Evolutionary conservation across 495 filamentous ascomycete species (phyloP), one percentile per base, ranked within the genome.

Genomic region (Chaetomium tenue): DNA sequence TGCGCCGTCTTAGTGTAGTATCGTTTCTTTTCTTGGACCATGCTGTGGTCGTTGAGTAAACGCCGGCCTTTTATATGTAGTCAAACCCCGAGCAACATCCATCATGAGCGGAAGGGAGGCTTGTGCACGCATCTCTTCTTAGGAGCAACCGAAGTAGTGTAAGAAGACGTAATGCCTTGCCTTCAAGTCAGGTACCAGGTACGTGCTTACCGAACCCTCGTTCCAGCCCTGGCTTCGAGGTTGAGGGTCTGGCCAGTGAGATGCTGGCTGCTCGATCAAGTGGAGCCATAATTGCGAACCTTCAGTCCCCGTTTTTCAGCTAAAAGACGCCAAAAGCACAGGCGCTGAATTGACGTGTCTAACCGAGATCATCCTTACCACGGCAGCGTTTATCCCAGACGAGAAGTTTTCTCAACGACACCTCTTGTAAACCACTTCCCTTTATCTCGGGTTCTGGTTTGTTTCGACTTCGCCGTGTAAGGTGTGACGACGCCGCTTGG

Each of bases 301-400:
- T 51, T 50, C 47, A 37, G 12, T 46, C 18, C 26, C 28, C 26
- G 13, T 3, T 7, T 54, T 54, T 40, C 7, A 33, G 6, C 7
- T 20, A 13, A 4, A 11, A n/a, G 20, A 23, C 37, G 33, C 11
- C 54, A 13, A 25, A 37, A 55, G 51, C 51, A 53, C 25, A 57
- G 18, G 15, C 57, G 28, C 25, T 48, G 25, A 48, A 48, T 48
- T 33, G 40, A 60, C 37, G 5, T 39, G 23, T 23, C 28, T 39
- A 60, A 60, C 58, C 58, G 58, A 60, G 58, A 60, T 51, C 46
- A 60, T 60, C 58, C 46, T 60, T 39, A 39, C 52, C 58, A n/a
- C n/a, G n/a, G n/a, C n/a, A 60, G 28, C 9, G 28, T 23, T 51
- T n/a, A 39, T 60, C 58, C 44, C 6, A 20, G 28, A 51, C 47